Conservation (phyloP, 2,329 filamentous ascomycete species). For the Xylariomycetidae sp. region DNA sequence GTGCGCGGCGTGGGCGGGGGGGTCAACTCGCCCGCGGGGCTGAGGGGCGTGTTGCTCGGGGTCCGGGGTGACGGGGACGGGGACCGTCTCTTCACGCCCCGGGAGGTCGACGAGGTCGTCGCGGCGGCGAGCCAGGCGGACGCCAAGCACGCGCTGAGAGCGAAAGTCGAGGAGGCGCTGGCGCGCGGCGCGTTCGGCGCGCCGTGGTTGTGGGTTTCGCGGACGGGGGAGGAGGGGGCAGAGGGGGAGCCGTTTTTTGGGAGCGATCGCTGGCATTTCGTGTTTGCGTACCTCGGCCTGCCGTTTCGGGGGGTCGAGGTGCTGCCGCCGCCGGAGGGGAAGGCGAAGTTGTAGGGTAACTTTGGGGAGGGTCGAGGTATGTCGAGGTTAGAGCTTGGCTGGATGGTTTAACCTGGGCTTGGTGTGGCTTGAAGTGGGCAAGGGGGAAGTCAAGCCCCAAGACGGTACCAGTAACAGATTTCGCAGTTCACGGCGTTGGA, state of each 20-base stretch:
- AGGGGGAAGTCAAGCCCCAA: too few relatives aligned
- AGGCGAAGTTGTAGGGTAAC: slow-evolving; percentile 27
- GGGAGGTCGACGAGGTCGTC: slow-evolving; percentile 52
- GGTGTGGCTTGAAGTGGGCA: too few relatives aligned
- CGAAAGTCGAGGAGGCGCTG: slow-evolving; percentile 55
- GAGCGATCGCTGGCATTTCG: slow-evolving; percentile 65
- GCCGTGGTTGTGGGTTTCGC: slow-evolving; percentile 68
- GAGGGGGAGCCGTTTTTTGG: slow-evolving; percentile 67
- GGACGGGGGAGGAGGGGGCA: slow-evolving; percentile 55
- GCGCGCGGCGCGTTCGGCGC: slow-evolving; percentile 66
- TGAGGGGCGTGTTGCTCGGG: slow-evolving; percentile 13
- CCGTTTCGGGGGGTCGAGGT: slow-evolving; percentile 51
- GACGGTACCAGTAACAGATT: too few relatives aligned
- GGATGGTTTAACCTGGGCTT: too few relatives aligned
- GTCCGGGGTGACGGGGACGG: slow-evolving; percentile 19
- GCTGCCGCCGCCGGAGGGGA: slow-evolving; percentile 21
- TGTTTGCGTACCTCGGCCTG: slow-evolving; percentile 61
- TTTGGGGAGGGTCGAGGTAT: neutral
- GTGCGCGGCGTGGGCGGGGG: slow-evolving; percentile 14
- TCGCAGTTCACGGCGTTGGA: too few relatives aligned
- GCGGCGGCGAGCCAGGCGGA: slow-evolving; percentile 41
- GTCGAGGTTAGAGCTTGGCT: too few relatives aligned
- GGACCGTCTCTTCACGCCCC: slow-evolving; percentile 38
- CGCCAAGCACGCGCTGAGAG: slow-evolving; percentile 40
- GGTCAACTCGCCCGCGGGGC: slow-evolving; percentile 11